phyloP scores from a whole-genome alignment of 2,329 filamentous ascomycete genomes.

The Xylariaceae sp. region DNA sequence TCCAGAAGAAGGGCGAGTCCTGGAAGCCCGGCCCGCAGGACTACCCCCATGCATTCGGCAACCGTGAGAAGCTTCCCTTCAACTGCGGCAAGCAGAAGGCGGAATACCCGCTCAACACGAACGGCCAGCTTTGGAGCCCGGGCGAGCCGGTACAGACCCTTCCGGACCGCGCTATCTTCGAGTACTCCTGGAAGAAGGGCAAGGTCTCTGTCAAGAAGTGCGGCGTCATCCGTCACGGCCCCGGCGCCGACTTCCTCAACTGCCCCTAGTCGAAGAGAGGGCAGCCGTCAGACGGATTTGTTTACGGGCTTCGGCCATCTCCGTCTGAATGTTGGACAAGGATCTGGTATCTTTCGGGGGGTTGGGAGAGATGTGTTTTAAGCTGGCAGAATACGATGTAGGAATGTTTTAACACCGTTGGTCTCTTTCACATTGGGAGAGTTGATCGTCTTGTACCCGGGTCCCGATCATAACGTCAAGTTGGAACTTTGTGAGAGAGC shows the following conservation, averaged over 20 bases:
- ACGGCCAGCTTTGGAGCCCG: not conserved
- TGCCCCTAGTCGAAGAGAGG: not conserved
- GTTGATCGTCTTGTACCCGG: too few species aligned
- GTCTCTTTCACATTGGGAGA: too few species aligned
- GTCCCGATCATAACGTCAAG: too few species aligned
- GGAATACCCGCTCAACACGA: not conserved
- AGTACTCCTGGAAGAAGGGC: not conserved
- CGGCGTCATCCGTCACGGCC: not conserved
- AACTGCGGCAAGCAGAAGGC: not conserved
- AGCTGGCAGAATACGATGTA: too few species aligned
- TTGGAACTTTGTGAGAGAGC: too few species aligned
- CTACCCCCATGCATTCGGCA: not conserved
- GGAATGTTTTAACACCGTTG: too few species aligned
- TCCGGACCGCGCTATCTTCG: conserved; percentile 1
- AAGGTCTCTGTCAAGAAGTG: not conserved
- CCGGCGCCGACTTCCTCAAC: not conserved
- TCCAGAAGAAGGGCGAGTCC: not conserved
- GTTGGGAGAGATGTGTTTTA: too few species aligned
- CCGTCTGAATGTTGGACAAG: too few species aligned
- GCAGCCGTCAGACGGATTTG: not conserved
- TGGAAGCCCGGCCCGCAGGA: not conserved
- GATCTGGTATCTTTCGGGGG: too few species aligned
- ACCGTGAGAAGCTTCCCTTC: not conserved
- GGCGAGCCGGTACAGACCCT: not conserved
- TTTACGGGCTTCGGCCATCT: too few species aligned